These are phyloP conservation scores for Sarocladiaceae sp. DNA, from an alignment of 2,329 filamentous ascomycete species.

Conservation along the genomic window DNA sequence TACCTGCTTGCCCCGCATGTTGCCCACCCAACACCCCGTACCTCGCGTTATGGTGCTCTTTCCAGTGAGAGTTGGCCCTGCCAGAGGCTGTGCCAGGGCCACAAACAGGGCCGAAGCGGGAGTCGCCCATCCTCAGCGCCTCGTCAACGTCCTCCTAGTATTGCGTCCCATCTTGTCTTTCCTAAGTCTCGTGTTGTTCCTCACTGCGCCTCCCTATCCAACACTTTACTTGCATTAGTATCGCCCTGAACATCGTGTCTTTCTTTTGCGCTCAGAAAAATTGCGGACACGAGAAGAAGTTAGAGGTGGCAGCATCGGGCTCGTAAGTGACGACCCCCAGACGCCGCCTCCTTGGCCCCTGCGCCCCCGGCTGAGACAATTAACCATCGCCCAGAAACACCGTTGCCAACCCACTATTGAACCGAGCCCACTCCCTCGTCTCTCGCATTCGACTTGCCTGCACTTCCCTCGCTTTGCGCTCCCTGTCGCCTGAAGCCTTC, in stretches of 20 bases:
- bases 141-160: too few species aligned
- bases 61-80: too few species aligned
- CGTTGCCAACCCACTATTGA: not conserved
- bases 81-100: not conserved
- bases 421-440: not conserved
- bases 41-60: not conserved
- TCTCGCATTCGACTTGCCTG: not conserved
- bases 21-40: conserved; percentile 7
- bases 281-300: too few species aligned
- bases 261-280: too few species aligned
- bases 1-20: conserved; percentile 7
- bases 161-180: too few species aligned
- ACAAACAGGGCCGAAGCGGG: too few species aligned
- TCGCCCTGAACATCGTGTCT: not conserved
- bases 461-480: not conserved
- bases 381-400: conserved; percentile 3
- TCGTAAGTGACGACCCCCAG: too few species aligned
- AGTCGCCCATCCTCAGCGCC: too few species aligned
- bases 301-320: too few species aligned
- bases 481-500: not conserved
- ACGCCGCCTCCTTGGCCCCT: not conserved
- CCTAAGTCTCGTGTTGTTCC: too few species aligned
- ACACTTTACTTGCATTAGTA: too few species aligned
- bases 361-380: conserved; percentile 2
- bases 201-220: too few species aligned